Base-by-base conservation (phyloP, 2,329 filamentous ascomycete genomes). In the Whalleya microplaca region DNA sequence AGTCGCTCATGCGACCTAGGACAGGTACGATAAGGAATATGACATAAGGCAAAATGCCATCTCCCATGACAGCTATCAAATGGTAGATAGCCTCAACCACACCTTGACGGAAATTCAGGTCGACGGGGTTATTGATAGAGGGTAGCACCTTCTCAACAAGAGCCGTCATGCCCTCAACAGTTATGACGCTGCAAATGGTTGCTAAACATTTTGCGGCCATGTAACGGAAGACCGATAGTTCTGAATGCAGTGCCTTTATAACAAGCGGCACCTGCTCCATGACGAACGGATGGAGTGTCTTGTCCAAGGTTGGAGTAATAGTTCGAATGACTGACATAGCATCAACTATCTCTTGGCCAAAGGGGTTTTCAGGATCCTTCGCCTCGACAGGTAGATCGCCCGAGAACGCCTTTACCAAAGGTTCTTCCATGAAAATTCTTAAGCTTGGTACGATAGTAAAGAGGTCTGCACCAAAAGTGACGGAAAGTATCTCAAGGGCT, bases 21-120 rank as follows among this genome's bases (percentile, higher is more conserved):
- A 99, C 95, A 14, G 95, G 95, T 12, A 98, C 96, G 56, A 99
- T 96, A 63, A 99, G 85, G 85, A 99, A 99, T 68, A 99, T 97
- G 61, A 99, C 95, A 69, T 99, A 99, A 2, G 96, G 95, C 27
- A 99, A 77, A 55, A 99, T 99, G 40, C 86, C 84, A 71, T 98
- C 95, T 60, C 96, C 95, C 95, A 99, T 99, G 49, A 97, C 93
- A 58, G 96, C 91, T 62, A 99, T 99, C 56, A 99, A 80, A 74
- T 99, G 95, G 71, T 99, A 99, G 57, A 99, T 90, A 66, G 87
- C 92, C 75, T 99, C 95, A 55, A 96, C 95, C 5, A 92, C 92
- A 61, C 95, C 95, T 77, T 99, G 95, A 41, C 95, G 88, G 75
- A 89, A 90, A 69, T 91, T 88, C 27, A 97, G 83, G 68, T 99